Percentiles rank a stretch among this genome's conserved stretches.
Conservation (phyloP, 805 yeast species). For the Cyberlindnera veronae region DNA sequence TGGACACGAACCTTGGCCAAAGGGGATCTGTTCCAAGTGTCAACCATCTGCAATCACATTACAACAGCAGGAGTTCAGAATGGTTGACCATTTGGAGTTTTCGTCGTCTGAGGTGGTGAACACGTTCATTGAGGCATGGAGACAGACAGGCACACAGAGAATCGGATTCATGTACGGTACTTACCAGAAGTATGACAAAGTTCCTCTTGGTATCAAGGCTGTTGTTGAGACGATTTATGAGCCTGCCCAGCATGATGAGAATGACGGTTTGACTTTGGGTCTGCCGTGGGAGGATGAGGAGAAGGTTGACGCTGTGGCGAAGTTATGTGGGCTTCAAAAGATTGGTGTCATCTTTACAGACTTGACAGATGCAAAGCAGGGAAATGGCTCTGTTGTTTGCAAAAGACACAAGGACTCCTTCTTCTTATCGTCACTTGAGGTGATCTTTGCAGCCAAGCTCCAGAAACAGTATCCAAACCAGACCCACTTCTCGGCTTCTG, state of each 20-base stretch:
- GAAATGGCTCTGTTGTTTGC: conserved; percentile 86
- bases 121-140: conserved; percentile 87
- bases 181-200: conserved; percentile 72
- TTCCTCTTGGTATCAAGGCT: conserved; percentile 92
- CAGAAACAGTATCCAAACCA: conserved; percentile 64
- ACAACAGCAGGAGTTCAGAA: conserved; percentile 84
- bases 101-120: conserved; percentile 71
- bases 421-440: conserved; percentile 85
- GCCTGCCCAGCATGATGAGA: conserved; percentile 82
- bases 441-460: conserved; percentile 74
- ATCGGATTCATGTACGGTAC: conserved; percentile 81
- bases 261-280: conserved; percentile 76
- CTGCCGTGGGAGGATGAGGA: conserved; percentile 49
- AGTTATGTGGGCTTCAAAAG: conserved; percentile 56
- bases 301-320: conserved; percentile 51
- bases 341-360: conserved; percentile 91
- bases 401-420: conserved; percentile 91
- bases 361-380: conserved; percentile 78
- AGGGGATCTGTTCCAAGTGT: conserved; percentile 92
- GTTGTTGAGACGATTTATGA: conserved; percentile 92
- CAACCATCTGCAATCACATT: conserved; percentile 95
- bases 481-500: conserved; percentile 59
- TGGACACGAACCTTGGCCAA: conserved; percentile 94
- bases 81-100: conserved; percentile 98
- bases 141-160: conserved; percentile 83